Percentiles rank a stretch among this genome's conserved stretches.
These are phyloP conservation scores for Hypomyces perniciosus DNA, from an alignment of 2,329 filamentous ascomycete genomes.

Conservation along the genomic window DNA sequence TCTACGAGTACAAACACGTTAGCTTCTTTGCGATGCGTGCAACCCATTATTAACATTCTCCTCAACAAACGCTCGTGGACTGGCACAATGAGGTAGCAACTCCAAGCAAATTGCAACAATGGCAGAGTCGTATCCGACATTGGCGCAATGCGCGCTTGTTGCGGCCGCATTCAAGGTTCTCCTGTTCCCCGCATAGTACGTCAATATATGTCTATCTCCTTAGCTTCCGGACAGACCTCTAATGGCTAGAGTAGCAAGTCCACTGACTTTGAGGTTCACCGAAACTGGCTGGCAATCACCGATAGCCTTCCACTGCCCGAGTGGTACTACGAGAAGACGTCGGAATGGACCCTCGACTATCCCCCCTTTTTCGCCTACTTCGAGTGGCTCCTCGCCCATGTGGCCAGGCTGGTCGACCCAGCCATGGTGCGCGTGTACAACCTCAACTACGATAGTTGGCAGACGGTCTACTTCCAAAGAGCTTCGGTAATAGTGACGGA, in stretches of 20 bases:
- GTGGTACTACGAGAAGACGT: conserved; percentile 97
- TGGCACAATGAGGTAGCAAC: conserved; percentile 8
- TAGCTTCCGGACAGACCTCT: background rate
- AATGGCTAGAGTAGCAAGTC: conserved; percentile 64
- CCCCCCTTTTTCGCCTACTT: conserved; percentile 97
- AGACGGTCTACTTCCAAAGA: conserved; percentile 90
- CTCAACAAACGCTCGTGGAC: background rate
- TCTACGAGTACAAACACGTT: background rate
- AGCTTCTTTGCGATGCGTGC: background rate
- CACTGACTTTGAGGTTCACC: conserved; percentile 97
- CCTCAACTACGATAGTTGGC: conserved; percentile 82
- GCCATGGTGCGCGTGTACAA: conserved; percentile 77
- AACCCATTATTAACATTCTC: background rate
- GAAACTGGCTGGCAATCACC: conserved; percentile 97
- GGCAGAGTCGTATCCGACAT: conserved; percentile 78
- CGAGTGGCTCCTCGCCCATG: conserved; percentile 84
- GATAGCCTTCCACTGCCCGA: conserved; percentile 78
- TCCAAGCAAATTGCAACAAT: conserved; percentile 41
- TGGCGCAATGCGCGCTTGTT: conserved; percentile 80
- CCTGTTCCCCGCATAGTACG: conserved; percentile 90
- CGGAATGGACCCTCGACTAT: conserved; percentile 99
- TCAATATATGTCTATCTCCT: conserved; percentile 20
- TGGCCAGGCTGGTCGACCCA: conserved; percentile 70
- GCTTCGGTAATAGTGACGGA: conserved; percentile 83
- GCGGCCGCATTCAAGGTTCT: conserved; percentile 86